Evolutionary conservation across 2,329 filamentous ascomycete species (phyloP), one percentile per base, ranked within the genome.

Genomic region (Aspergillus sp.): DNA sequence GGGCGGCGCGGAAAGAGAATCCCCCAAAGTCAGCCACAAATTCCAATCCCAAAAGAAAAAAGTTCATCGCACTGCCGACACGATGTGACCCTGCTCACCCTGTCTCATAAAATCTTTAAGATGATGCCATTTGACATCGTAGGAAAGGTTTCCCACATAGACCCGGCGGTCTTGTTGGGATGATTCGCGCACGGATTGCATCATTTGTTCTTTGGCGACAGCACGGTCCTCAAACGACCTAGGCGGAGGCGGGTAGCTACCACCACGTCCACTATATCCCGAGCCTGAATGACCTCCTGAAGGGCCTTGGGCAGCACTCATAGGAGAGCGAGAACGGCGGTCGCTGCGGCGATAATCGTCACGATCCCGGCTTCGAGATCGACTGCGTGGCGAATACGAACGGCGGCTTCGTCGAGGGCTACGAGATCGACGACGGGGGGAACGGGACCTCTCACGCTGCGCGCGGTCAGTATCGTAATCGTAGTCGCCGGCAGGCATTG

Each of bases 81-180:
- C 55, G 60, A 61, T 62, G 62, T 65, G 59, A 66, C 61, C 64
- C 65, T 65, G 66, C 89, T 82, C 83, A 98, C 95, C 93, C 87
- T 96, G 91, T 85, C 95, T 90, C 95, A 99, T 99, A 76, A 98
- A 98, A 82, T 99, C 95, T 83, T 99, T 99, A 63, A 99, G 86
- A 73, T 98, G 95, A 82, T 98, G 93, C 95, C 95, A 99, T 83
- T 99, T 99, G 76, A 99, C 95, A 83, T 99, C 95, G 82, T 99
- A 99, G 49, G 93, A 95, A 68, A 99, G 85, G 76, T 99, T 99
- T 78, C 95, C 95, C 75, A 99, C 95, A 76, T 99, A 99, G 85
- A 99, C 95, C 66, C 95, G 93, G 73, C 95, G 93, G 83, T 99
- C 95, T 80, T 99, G 95, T 76, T 98, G 95, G 61, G 95, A 98